Conservation (phyloP, 768 basidiomycete genomes). For the Lactarius hatsudake region DNA sequence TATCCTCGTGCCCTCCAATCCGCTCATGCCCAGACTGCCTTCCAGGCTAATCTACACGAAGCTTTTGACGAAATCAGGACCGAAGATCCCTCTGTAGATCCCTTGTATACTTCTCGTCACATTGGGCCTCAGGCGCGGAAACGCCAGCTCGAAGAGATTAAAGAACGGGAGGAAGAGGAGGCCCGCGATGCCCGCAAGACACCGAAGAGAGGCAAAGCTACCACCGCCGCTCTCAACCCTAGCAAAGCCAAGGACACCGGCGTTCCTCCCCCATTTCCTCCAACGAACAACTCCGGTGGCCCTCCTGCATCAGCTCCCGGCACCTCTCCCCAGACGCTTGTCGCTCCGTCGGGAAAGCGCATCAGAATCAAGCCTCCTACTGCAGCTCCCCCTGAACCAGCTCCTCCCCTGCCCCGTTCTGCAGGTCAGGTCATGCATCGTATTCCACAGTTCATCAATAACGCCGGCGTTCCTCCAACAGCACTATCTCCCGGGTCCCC, state of each 20-base stretch:
- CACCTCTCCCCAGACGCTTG: slow-evolving; percentile 38
- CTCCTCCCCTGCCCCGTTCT: slow-evolving; percentile 24
- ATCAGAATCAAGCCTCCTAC: slow-evolving; percentile 49
- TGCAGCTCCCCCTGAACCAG: slow-evolving; percentile 29
- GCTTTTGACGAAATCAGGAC: slow-evolving; percentile 45
- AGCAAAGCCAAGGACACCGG: slow-evolving; percentile 43
- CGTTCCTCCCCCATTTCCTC: slow-evolving; percentile 30
- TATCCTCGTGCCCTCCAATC: slow-evolving; percentile 49
- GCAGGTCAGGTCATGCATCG: slow-evolving; percentile 24
- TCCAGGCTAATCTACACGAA: slow-evolving; percentile 48
- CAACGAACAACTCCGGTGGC: slow-evolving; percentile 27
- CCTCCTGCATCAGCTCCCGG: slow-evolving; percentile 21
- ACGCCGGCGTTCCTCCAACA: slow-evolving; percentile 23
- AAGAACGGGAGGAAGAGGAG: slow-evolving; percentile 45
- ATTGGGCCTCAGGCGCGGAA: slow-evolving; percentile 45
- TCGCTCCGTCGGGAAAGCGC: slow-evolving; percentile 48
- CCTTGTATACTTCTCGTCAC: slow-evolving; percentile 46
- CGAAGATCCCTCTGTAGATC: slow-evolving; percentile 47
- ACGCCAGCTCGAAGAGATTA: slow-evolving; percentile 43
- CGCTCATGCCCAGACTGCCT: slow-evolving; percentile 42
- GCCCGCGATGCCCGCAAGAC: slow-evolving; percentile 41
- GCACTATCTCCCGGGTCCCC: slow-evolving; percentile 26
- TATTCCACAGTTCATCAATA: slow-evolving; percentile 24
- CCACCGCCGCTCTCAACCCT: slow-evolving; percentile 15
- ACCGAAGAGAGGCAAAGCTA: slow-evolving; percentile 34